phyloP scores from a whole-genome alignment of 805 yeast species.

The Pichia californica region DNA sequence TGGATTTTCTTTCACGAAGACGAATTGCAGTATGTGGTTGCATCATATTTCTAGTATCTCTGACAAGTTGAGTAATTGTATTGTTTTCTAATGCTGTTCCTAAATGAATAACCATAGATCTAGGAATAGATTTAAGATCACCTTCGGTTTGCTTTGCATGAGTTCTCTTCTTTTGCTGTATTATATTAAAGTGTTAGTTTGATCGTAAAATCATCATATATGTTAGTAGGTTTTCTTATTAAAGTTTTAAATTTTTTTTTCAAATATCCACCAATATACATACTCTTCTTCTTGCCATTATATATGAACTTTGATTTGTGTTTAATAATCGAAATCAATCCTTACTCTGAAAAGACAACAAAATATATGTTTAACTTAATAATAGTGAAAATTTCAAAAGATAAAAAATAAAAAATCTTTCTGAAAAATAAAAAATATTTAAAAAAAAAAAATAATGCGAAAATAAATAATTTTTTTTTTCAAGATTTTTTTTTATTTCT shows the following conservation, averaged over 20 bases:
- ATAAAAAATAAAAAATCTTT: no score
- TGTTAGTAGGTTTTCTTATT: conserved; percentile 9
- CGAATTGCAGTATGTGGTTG: conserved; percentile 95
- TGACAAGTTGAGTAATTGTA: conserved; percentile 75
- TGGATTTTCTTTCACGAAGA: conserved; percentile 77
- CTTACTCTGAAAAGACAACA: background rate
- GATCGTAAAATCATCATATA: no score
- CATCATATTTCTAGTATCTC: conserved; percentile 84
- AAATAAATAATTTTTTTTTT: no score
- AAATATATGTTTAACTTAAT: no score
- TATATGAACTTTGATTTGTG: background rate
- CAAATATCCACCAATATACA: conserved; percentile 10
- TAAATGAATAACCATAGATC: conserved; percentile 88
- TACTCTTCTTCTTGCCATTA: conserved; percentile 33
- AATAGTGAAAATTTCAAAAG: no score
- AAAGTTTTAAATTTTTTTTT: no score
- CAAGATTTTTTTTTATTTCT: no score
- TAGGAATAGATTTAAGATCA: conserved; percentile 68
- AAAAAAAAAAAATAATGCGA: no score
- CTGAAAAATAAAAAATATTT: no score
- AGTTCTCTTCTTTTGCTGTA: conserved; percentile 73
- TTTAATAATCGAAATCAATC: no score
- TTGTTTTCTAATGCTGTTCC: conserved; percentile 73
- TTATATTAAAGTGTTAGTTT: no score
- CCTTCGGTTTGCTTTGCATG: conserved; percentile 63